Conservation (phyloP, 2,329 filamentous ascomycete species). For the Hypocrella siamensis region DNA sequence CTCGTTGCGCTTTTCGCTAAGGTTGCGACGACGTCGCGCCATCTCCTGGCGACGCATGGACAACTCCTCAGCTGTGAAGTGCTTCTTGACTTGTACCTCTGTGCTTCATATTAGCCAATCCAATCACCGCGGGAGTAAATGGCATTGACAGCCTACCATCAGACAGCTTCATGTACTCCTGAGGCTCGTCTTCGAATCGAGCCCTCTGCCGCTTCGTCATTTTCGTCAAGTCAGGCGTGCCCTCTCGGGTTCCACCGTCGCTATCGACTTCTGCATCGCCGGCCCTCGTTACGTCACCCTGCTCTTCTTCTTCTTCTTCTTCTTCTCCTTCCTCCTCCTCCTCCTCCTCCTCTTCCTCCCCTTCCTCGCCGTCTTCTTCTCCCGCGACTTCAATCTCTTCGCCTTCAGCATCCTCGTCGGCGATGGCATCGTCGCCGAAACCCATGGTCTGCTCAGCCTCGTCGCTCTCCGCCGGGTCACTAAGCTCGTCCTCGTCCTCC, state of each 20-base stretch:
- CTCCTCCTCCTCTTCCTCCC: conserved; percentile 21
- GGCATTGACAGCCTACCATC: conserved; percentile 28
- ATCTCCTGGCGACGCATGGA: conserved; percentile 48
- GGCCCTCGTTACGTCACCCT: conserved; percentile 21
- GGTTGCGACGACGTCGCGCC: conserved; percentile 43
- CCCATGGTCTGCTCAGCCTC: conserved; percentile 20
- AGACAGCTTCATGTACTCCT: conserved; percentile 43
- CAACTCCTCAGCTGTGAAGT: conserved; percentile 44
- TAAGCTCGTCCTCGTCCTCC: conserved; percentile 39
- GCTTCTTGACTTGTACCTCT: conserved; percentile 50
- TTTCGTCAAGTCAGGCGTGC: conserved; percentile 38
- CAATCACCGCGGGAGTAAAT: background rate
- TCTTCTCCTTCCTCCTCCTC: conserved; percentile 22
- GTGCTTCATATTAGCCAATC: conserved; percentile 5
- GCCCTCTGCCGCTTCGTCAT: conserved; percentile 47
- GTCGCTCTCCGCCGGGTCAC: conserved; percentile 36
- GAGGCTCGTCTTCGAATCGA: conserved; percentile 38
- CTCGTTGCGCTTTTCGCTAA: conserved; percentile 49
- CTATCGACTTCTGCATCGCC: conserved; percentile 22
- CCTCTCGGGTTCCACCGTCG: conserved; percentile 30
- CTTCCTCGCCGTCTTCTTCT: conserved; percentile 25
- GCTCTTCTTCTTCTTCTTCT: conserved; percentile 19
- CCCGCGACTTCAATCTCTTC: conserved; percentile 26
- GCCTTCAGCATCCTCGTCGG: conserved; percentile 31
- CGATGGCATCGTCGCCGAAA: conserved; percentile 28